Conservation (phyloP, 2,329 filamentous ascomycete genomes). For the Neurospora sp. region DNA sequence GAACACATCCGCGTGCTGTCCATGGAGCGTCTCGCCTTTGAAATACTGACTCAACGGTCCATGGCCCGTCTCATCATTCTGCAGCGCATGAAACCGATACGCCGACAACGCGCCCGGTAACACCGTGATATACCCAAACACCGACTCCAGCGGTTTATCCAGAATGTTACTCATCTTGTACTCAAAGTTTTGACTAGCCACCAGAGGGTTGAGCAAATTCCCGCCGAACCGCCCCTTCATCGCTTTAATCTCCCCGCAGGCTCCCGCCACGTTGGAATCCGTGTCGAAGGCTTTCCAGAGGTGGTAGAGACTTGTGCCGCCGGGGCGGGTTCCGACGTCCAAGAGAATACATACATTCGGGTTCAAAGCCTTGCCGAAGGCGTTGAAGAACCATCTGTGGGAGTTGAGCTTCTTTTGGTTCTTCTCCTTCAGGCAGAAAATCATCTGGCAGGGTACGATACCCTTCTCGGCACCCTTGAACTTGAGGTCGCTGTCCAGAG, state of each 20-base stretch:
- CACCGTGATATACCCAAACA: conserved; percentile 97
- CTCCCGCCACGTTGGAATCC: conserved; percentile 93
- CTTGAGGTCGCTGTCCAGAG: conserved; percentile 86
- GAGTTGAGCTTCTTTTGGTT: conserved; percentile 98
- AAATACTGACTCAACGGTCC: conserved; percentile 97
- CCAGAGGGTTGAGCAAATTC: conserved; percentile 83
- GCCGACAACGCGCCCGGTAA: conserved; percentile 89
- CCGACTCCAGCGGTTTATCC: conserved; percentile 92
- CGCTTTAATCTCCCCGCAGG: conserved; percentile 94
- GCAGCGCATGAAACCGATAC: conserved; percentile 89
- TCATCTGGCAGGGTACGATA: conserved; percentile 94
- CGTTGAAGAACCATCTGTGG: conserved; percentile 99
- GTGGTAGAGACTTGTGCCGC: conserved; percentile 85
- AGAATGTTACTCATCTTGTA: conserved; percentile 99
- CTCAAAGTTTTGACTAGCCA: conserved; percentile 97
- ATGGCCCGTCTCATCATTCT: conserved; percentile 89
- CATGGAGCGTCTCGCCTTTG: conserved; percentile 95
- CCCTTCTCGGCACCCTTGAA: conserved; percentile 99
- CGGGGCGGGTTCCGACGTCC: conserved; percentile 90
- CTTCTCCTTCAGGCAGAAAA: conserved; percentile 97
- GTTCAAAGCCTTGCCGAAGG: conserved; percentile 83
- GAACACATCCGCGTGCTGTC: conserved; percentile 92
- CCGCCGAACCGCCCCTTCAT: conserved; percentile 81
- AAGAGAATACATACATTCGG: conserved; percentile 96
- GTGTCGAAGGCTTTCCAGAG: conserved; percentile 98